These are phyloP conservation scores for Licmophora abbreviata DNA, from an alignment of 108 stramenopile genomes.

Conservation along the genomic window DNA sequence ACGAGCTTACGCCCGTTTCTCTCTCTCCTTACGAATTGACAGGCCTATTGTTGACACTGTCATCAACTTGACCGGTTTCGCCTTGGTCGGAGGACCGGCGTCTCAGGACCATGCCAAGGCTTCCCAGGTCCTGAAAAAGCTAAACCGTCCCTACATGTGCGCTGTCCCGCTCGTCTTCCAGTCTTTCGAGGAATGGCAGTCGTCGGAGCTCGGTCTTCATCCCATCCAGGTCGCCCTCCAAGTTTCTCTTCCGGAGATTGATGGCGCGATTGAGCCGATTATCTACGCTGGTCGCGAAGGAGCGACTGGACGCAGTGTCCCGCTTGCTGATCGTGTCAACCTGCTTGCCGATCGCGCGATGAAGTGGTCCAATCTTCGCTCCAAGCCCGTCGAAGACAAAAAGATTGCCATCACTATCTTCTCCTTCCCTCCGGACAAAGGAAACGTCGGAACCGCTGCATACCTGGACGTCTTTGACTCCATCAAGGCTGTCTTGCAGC, in stretches of 20 bases:
- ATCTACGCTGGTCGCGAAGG: slow-evolving; percentile 96
- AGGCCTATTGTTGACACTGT: slow-evolving; percentile 87
- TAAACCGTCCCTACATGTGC: slow-evolving; percentile 94
- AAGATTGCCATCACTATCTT: slow-evolving; percentile 97
- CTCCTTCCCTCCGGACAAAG: slow-evolving; percentile 97
- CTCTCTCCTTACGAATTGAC: no score
- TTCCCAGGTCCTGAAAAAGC: slow-evolving; percentile 72
- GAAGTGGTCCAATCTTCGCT: slow-evolving; percentile 82
- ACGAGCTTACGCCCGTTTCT: no score
- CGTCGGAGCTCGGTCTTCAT: slow-evolving; percentile 92
- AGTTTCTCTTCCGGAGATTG: slow-evolving; percentile 95
- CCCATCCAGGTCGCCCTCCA: slow-evolving; percentile 96
- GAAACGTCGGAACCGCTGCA: slow-evolving; percentile 95
- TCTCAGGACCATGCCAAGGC: slow-evolving; percentile 96
- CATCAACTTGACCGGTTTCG: slow-evolving; percentile 95
- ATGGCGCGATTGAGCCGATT: slow-evolving; percentile 96
- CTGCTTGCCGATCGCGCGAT: slow-evolving; percentile 87
- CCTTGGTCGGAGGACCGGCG: slow-evolving; percentile 93
- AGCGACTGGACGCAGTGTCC: slow-evolving; percentile 90
- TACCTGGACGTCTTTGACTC: slow-evolving; percentile 98
- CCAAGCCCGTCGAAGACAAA: slow-evolving; percentile 86
- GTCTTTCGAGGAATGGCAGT: slow-evolving; percentile 97
- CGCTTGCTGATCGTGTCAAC: slow-evolving; percentile 92
- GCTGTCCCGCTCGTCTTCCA: slow-evolving; percentile 96
- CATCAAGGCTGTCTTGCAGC: slow-evolving; percentile 86